A percentile compares a stretch with the other conserved stretches of the same genome.
Evolutionary conservation across 257 asterid genomes (phyloP).

Genomic region (Fraxinus anomala): DNA sequence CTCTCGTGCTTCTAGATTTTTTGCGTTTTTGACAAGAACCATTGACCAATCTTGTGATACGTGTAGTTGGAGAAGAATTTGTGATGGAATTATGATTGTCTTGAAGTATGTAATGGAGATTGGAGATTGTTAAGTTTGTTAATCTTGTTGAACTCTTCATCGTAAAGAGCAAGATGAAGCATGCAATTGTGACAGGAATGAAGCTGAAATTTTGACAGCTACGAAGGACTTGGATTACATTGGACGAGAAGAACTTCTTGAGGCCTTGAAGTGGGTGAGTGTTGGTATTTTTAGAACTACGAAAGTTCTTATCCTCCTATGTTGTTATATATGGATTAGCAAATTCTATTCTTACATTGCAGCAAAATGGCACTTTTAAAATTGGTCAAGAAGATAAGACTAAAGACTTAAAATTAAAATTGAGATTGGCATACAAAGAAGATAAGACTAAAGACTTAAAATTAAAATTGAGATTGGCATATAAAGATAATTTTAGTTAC

Average conservation of each 20-base stretch:
- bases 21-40: too few relatives aligned
- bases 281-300: constrained; percentile 27
- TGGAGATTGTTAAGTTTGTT: background rate
- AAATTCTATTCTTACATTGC: constrained; percentile 34
- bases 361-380: constrained; percentile 98
- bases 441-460: constrained; percentile 87
- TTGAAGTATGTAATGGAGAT: too few relatives aligned
- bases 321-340: constrained; percentile 17
- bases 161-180: constrained; percentile 32
- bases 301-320: constrained; percentile 19
- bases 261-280: constrained; percentile 89
- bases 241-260: constrained; percentile 91
- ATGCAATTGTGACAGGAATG: constrained; percentile 68
- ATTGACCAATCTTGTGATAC: too few relatives aligned
- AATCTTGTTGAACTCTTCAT: constrained; percentile 22
- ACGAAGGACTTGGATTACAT: constrained; percentile 87
- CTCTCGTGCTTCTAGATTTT: too few relatives aligned
- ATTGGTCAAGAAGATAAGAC: constrained; percentile 98
- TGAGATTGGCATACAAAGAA: constrained; percentile 93
- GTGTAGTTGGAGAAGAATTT: too few relatives aligned
- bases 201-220: constrained; percentile 96
- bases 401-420: constrained; percentile 81
- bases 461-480: constrained; percentile 86
- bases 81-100: too few relatives aligned
- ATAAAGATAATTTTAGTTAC: constrained; percentile 35